These are phyloP conservation scores for Brassica balearica DNA, from an alignment of 441 rosid genomes.

Conservation along the genomic window DNA sequence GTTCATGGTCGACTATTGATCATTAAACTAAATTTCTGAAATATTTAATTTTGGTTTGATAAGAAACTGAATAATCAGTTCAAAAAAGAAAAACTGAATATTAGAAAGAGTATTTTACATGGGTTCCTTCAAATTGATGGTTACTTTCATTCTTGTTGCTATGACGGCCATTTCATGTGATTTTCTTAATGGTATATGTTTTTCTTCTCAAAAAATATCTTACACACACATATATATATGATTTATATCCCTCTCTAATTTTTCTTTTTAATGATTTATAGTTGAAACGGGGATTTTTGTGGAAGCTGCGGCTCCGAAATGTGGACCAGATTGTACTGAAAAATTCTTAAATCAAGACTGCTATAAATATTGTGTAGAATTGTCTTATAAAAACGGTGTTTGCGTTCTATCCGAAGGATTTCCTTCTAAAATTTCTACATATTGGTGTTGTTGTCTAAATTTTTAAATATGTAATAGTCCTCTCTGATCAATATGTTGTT, in stretches of 20 bases:
- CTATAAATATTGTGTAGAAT: not conserved
- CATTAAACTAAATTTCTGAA: not conserved
- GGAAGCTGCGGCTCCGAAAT: not conserved
- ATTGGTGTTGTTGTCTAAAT: not conserved
- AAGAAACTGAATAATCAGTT: not conserved
- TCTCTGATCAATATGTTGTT: not conserved
- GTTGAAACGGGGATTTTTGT: not conserved
- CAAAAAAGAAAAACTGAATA: not conserved
- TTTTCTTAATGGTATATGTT: slow-evolving; percentile 7
- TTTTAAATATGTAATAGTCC: not conserved
- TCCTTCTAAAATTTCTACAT: not conserved
- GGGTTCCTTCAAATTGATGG: not conserved
- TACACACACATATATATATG: not conserved
- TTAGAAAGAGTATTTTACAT: not conserved
- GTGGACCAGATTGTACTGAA: not conserved
- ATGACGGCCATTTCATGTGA: slow-evolving; percentile 6
- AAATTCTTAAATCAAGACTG: not conserved
- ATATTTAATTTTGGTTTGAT: not conserved
- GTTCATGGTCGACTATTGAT: not conserved
- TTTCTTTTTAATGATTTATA: not conserved
- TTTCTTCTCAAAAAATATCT: not conserved
- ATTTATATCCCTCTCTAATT: not conserved
- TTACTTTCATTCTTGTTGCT: not conserved
- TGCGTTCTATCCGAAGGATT: not conserved
- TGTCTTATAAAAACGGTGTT: not conserved